A percentile compares a stretch with the other conserved stretches of the same genome.
phyloP scores from a whole-genome alignment of 2,329 filamentous ascomycete species.

The Exophiala mesophila region DNA sequence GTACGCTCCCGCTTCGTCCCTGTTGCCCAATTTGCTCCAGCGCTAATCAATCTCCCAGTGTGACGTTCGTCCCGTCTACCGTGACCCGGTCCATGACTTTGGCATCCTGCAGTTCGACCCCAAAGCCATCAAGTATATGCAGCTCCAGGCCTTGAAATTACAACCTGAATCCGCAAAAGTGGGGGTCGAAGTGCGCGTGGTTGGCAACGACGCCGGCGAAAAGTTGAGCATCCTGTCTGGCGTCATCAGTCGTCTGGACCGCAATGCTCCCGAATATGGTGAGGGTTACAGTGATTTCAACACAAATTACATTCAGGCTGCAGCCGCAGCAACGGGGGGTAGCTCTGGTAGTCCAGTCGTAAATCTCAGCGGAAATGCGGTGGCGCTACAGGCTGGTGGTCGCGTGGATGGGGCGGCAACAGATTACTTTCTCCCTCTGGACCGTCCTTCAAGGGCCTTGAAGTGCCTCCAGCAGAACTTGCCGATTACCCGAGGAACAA shows the following conservation, averaged over 20 bases:
- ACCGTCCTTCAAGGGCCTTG: slow-evolving; percentile 81
- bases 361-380: slow-evolving; percentile 85
- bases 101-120: slow-evolving; percentile 95
- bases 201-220: slow-evolving; percentile 97
- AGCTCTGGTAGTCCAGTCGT: slow-evolving; percentile 98
- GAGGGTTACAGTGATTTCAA: slow-evolving; percentile 99
- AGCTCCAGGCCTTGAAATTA: slow-evolving; percentile 71
- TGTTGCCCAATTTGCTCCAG: slow-evolving; percentile 1
- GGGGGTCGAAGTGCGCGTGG: slow-evolving; percentile 89
- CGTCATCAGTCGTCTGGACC: slow-evolving; percentile 90
- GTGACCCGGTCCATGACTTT: slow-evolving; percentile 97
- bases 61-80: slow-evolving; percentile 93
- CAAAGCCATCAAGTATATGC: slow-evolving; percentile 95
- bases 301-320: slow-evolving; percentile 94
- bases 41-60: too few relatives aligned
- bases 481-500: slow-evolving; percentile 83
- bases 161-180: slow-evolving; percentile 81
- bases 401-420: slow-evolving; percentile 92
- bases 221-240: slow-evolving; percentile 97
- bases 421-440: slow-evolving; percentile 92
- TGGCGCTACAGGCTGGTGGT: slow-evolving; percentile 90
- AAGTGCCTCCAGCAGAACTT: slow-evolving; percentile 74
- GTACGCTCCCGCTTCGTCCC: slow-evolving; percentile 37
- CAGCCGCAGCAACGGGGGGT: slow-evolving; percentile 90
- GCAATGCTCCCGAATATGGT: slow-evolving; percentile 95